These are phyloP conservation scores for Botryotinia narcissicola DNA, from an alignment of 2,329 filamentous ascomycete genomes.

Conservation along the genomic window DNA sequence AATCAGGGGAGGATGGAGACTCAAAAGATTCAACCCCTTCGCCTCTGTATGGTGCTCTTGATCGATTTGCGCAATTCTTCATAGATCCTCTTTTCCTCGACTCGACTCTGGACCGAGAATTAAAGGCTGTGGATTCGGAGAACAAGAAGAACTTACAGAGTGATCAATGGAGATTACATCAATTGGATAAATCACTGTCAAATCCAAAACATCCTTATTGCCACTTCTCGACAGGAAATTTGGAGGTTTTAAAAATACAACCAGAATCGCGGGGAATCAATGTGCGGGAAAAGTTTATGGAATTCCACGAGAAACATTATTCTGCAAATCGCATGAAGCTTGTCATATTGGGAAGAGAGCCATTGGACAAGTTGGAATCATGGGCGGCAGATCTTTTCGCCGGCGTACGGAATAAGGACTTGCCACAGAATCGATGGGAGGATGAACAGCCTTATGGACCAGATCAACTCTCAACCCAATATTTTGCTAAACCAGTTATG, in stretches of 20 bases:
- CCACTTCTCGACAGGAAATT: slow-evolving; percentile 72
- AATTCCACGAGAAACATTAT: slow-evolving; percentile 69
- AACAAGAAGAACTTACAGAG: slow-evolving; percentile 79
- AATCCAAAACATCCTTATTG: slow-evolving; percentile 69
- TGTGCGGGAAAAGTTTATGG: slow-evolving; percentile 69
- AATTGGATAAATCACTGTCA: slow-evolving; percentile 67
- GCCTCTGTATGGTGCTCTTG: slow-evolving; percentile 69
- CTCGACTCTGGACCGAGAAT: slow-evolving; percentile 67
- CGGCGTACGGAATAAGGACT: slow-evolving; percentile 64
- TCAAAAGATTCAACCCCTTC: slow-evolving; percentile 55
- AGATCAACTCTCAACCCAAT: slow-evolving; percentile 60
- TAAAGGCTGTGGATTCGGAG: slow-evolving; percentile 72
- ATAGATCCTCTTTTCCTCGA: slow-evolving; percentile 68
- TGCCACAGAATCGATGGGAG: slow-evolving; percentile 65
- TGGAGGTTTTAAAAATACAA: slow-evolving; percentile 66
- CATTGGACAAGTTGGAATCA: slow-evolving; percentile 62
- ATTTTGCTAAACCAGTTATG: slow-evolving; percentile 72
- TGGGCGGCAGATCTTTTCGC: slow-evolving; percentile 70
- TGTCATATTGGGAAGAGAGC: slow-evolving; percentile 65
- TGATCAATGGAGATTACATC: slow-evolving; percentile 68
- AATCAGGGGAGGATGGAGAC: slow-evolving; percentile 65
- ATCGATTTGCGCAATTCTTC: slow-evolving; percentile 75
- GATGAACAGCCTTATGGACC: slow-evolving; percentile 56
- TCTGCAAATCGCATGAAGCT: slow-evolving; percentile 75
- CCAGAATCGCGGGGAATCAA: slow-evolving; percentile 65